A percentile compares a stretch with the other conserved stretches of the same genome.
Conservation (phyloP, 371 early-diverging fungal genomes). For the Dichotomocladium elegans region DNA sequence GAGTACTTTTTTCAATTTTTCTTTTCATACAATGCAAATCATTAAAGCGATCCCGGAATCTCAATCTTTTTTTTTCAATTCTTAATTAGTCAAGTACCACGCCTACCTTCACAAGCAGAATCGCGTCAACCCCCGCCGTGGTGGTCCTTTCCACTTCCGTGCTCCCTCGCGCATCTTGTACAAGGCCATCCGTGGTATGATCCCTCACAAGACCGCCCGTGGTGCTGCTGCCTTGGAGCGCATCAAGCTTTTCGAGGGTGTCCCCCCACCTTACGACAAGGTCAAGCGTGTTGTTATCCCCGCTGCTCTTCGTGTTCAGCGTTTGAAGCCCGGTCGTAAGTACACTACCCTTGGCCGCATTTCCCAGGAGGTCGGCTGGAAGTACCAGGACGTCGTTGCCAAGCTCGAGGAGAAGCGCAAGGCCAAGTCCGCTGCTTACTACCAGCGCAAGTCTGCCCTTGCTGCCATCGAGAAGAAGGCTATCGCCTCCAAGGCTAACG, state of each 20-base stretch:
- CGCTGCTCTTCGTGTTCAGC: constrained; percentile 93
- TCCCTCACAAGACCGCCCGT: constrained; percentile 98
- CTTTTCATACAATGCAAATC: too few species aligned
- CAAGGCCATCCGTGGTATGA: constrained; percentile 97
- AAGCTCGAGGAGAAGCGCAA: constrained; percentile 96
- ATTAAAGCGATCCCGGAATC: too few species aligned
- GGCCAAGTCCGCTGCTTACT: constrained; percentile 86
- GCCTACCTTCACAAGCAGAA: constrained; percentile 98
- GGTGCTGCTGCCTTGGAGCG: constrained; percentile 96
- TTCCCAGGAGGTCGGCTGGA: constrained; percentile 98
- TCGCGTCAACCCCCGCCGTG: constrained; percentile 93
- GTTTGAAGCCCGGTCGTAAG: constrained; percentile 95
- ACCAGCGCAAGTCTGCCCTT: constrained; percentile 74
- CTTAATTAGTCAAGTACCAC: constrained; percentile 83
- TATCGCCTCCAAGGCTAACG: constrained; percentile 35
- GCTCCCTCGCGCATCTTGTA: constrained; percentile 98
- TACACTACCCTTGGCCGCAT: constrained; percentile 92
- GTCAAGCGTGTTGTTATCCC: constrained; percentile 96
- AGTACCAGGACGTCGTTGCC: constrained; percentile 93
- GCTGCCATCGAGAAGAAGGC: constrained; percentile 40
- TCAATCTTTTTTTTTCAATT: neutral
- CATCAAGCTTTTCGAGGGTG: constrained; percentile 98
- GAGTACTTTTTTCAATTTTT: constrained; percentile 29
- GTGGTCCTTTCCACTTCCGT: constrained; percentile 98
- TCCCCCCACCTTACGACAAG: constrained; percentile 96